Evolutionary conservation across 73 alveolate genomes (phyloP), one percentile per base, ranked within the genome.

Genomic region (Paramecium sonneborni): DNA sequence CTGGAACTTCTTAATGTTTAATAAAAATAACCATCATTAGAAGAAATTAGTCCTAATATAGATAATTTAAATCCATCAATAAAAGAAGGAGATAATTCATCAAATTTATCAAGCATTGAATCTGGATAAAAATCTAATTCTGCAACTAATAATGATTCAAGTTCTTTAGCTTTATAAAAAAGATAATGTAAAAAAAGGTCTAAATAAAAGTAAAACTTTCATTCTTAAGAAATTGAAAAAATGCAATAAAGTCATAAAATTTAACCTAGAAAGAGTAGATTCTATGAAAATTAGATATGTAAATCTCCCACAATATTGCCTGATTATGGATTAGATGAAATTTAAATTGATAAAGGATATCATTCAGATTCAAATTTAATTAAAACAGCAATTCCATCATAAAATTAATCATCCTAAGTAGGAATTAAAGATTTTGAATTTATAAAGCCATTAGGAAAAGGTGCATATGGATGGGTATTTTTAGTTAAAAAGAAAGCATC

Each of bases 391-490:
- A 4, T 14, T 15, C 28, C 10, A 14, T 37, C 43, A 32, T 41
- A 85, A 38, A 18, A 37, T 23, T 8, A 84, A 14, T 1, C 38
- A 48, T 28, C 84, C 6, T 18, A 37, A 30, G 85, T 85, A 56
- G 92, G 95, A 52, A 79, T 79, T 6, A 57, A 37, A 28, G 95
- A 92, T 62, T 92, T 92, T 92, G 95, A 92, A 23, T 85, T 85
- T 55, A 30, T 92, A 8, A 56, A 57, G 43, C 57, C 68, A 26
- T 44, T 92, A 18, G 92, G 95, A 11, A 48, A 85, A 55, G 95
- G 95, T 39, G 95, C 95, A 12, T 92, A 69, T 85, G 95, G 95
- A 32, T 39, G 88, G 74, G 95, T 92, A 14, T 84, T 57, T 37
- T 38, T 92, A 3, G 95, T 82, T 5, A 55, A 67, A 12, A 79